Evolutionary conservation across 202 grass and related monocot genomes (phyloP), one percentile per base, ranked within the genome.

Genomic region (Digitaria exilis): DNA sequence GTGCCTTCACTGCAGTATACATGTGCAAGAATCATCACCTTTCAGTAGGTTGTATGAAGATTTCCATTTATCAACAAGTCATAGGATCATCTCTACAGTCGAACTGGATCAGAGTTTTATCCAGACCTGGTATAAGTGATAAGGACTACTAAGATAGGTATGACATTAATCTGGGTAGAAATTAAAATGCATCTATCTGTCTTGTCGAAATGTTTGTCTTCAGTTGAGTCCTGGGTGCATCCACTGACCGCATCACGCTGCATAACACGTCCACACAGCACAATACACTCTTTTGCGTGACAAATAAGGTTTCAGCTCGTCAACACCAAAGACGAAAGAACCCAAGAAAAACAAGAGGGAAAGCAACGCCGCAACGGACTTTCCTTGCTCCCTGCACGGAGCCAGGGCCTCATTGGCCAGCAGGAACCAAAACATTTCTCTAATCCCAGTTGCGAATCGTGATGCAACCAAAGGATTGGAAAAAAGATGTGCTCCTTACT

Each of bases 311-410:
- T 35, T 65, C 29, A 37, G 21, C 17, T 60, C 48, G 63, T 80
- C 34, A 39, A 55, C 34, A 68, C 7, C 64, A 12, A 80, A 41
- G 34, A 30, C 0, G 18, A 43, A 54, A 55, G 9, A 56, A 56
- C 15, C 13, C 15, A 42, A 69, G 9, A 30, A 59, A 3, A 54
- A 65, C 28, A 22, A 35, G 50, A 45, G 49, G 4, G 37, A 45
- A 71, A 70, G 37, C 79, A 59, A 57, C 9, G 17, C 34, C 28
- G 46, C 55, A 80, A 14, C 80, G 37, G 7, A 21, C 35, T 29
- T 63, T 56, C 54, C 25, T 54, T 71, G 88, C 65, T 87, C 70
- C 61, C 13, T 51, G 69, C 80, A 87, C 69, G 69, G 80, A 76
- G 63, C 83, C 7, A 15, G 2, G 18, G 29, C 8, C 18, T 66